Base-by-base conservation (phyloP, 129 eudicot genomes). In the Helichrysum umbraculigerum region DNA sequence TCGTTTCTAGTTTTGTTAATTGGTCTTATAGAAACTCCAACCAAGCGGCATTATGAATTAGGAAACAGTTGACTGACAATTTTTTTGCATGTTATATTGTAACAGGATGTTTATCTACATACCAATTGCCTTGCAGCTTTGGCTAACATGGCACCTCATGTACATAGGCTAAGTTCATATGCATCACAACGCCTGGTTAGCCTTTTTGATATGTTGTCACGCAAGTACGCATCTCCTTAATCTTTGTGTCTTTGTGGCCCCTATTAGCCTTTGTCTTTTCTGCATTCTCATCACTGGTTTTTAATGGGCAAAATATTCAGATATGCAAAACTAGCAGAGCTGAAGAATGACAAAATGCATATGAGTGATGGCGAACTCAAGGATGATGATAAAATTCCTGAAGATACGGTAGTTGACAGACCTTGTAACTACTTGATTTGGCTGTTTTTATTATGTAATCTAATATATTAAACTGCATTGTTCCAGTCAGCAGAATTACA, bases 81-180 rank as follows among this genome's bases (percentile, higher is more conserved):
- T 56, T 56, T 73, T 66, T 81, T 62, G 80, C 84, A 74, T 73
- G 41, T 58, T 63, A 6, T 10, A 57, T 61, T 75, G 76, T 34
- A 74, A 87, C 96, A 94, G 98, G 97, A 94, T 87, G 90, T 94
- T 75, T 94, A 94, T 86, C 96, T 94, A 62, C 98, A 94, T 77
- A 94, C 98, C 69, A 94, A 94, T 84, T 94, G 98, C 70, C 92
- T 94, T 60, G 98, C 96, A 77, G 87, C 93, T 61, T 86, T 94
- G 85, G 97, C 97, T 39, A 94, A 94, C 80, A 94, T 94, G 97
- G 98, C 98, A 2, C 97, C 98, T 54, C 92, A 94, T 71, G 97
- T 89, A 61, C 96, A 94, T 79, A 91, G 90, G 61, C 76, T 94
- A 77, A 89, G 91, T 83, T 89, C 93, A 19, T 94, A 91, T 86